Base-by-base conservation (phyloP, 2,329 filamentous ascomycete species). In the Xylariaceae sp. region DNA sequence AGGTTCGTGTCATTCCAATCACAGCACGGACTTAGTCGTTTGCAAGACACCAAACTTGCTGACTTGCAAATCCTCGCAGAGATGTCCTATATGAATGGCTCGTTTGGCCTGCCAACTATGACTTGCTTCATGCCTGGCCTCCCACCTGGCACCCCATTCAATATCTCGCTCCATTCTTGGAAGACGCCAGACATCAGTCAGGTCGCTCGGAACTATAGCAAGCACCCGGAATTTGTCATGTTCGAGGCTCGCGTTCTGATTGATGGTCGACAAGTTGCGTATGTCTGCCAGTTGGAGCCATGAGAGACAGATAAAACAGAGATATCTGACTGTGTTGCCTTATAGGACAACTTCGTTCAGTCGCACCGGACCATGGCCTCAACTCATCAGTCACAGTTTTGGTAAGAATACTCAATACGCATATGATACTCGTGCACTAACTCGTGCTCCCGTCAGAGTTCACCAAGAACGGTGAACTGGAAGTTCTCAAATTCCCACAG, bases 131-230 rank as follows among this genome's bases (percentile, higher is more conserved):
- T 91, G 50, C 86, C 88, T 1, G 88, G 85, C 60, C 76, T 91
- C 8, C 67, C 77, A 2, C 70, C 76, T 0, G 82, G 83, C 23
- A 76, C 76, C 34, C 78, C 83, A 0, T 92, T 92, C 72, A 82
- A 86, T 62, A 79, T 92, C 53, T 92, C 89, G 2, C 79, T 93
- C 53, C 89, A 92, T 73, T 86, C 82, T 59, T 93, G 89, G 89
- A 80, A 80, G 13, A 79, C 76, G 3, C 86, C 87, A 4, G 76
- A 78, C 15, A 74, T 84, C 56, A 88, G 84, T 64, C 79, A 82
- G 50, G 78, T 82, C 65, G 79, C 84, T 39, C 79, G 78, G 61
- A 75, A 76, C 50, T 79, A 84, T 68, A 83, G 80, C 73, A 81
- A 83, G 61, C 77, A 81, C 50, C 71, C 80, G 7, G 80, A 88